A percentile compares a stretch with the other conserved stretches of the same genome.
phyloP scores from a whole-genome alignment of 2,329 filamentous ascomycete species.

The Raffaelea ambrosiae region DNA sequence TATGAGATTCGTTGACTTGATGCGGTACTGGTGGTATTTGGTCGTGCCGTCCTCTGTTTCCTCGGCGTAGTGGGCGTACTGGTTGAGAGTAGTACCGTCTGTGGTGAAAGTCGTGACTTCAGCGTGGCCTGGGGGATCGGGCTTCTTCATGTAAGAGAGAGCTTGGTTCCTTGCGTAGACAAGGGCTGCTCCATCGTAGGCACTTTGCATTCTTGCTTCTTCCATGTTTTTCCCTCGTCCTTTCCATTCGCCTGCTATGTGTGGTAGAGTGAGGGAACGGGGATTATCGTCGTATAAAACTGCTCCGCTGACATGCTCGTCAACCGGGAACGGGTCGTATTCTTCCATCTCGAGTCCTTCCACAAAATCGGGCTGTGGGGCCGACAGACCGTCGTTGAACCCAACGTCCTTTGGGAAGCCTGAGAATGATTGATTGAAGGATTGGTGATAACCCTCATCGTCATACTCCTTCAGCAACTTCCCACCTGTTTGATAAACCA shows the following conservation, averaged over 20 bases:
- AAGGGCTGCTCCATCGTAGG: constrained; percentile 19
- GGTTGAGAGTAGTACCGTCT: constrained; percentile 16
- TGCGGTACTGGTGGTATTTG: constrained; percentile 17
- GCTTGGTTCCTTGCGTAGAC: constrained; percentile 18
- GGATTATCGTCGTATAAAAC: constrained; percentile 11
- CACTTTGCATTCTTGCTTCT: constrained; percentile 4
- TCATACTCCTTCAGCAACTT: constrained; percentile 14
- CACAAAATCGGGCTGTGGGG: constrained; percentile 20
- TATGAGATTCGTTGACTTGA: constrained; percentile 10
- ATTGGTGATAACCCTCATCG: constrained; percentile 4
- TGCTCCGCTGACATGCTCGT: constrained; percentile 10
- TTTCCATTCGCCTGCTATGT: constrained; percentile 19
- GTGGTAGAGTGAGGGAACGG: constrained; percentile 17
- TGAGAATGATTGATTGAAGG: constrained; percentile 13
- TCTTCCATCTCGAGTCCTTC: constrained; percentile 15
- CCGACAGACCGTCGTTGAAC: constrained; percentile 19
- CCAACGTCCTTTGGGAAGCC: constrained; percentile 17
- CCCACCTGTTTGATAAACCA: constrained; percentile 7
- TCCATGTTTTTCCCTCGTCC: constrained; percentile 8
- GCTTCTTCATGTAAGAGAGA: constrained; percentile 12
- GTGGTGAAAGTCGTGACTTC: constrained; percentile 18
- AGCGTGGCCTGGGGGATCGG: constrained; percentile 14
- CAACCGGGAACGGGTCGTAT: constrained; percentile 9
- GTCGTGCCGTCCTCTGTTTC: not conserved
- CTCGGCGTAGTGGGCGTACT: constrained; percentile 19